Base-by-base conservation (phyloP, 73 alveolate species). In the Paraurostyla sp. region DNA sequence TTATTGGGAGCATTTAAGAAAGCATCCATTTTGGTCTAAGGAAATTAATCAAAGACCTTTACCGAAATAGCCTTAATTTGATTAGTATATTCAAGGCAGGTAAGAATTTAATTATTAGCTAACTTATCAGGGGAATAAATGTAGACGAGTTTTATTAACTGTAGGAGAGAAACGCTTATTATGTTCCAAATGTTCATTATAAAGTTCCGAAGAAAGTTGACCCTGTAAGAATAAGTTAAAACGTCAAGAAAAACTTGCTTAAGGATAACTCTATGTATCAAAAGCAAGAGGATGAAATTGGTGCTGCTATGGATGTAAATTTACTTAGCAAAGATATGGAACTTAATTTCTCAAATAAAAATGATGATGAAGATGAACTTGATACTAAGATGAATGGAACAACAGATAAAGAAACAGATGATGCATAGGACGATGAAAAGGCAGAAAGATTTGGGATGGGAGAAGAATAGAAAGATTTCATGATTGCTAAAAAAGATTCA, bases 1-100 rank as follows among this genome's bases (percentile, higher is more conserved):
- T 40, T 88, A 98, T 0, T 98, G 99, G 99, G 99, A 98, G 27
- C 97, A 97, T 63, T 80, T 98, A 20, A 94, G 91, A 40, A 54
- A 93, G 76, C 95, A 94, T 89, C 95, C 98, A 0, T 93, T 93
- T 89, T 96, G 99, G 97, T 73, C 96, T 71, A 56, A 52, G 30
- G 93, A 92, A 50, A 54, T 85, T 15, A 43, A 51, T 48, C 57
- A 60, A 29, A 43, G 86, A 71, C 51, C 76, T 27, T 83, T 94
- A 3, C 98, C 99, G 22, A 29, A 75, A 35, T 83, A 96, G 73
- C 99, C 97, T 7, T 92, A 94, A 75, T 96, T 92, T 58, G 98
- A 96, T 27, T 57, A 65, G 20, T 96, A 94, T 92, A 65, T 94
- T n/a, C 69, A 32, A 73, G 83, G 75, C 36, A 88, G 91, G 83